Conservation (phyloP, 768 basidiomycete species). For the Guyanaporus albipodus region DNA sequence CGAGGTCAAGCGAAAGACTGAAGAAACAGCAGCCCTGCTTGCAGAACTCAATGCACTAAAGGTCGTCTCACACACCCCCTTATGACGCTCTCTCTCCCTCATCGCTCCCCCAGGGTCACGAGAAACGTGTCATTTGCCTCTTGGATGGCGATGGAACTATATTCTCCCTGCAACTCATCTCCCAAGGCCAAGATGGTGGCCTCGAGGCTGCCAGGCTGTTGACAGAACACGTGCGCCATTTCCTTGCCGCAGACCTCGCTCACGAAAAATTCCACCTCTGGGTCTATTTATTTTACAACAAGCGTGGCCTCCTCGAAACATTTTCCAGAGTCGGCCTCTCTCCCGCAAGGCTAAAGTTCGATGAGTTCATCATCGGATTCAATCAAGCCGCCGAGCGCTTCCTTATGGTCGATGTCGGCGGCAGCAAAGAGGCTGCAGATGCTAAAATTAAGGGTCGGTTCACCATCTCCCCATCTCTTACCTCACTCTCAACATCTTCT, state of each 20-base stretch:
- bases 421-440: constrained; percentile 70
- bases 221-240: constrained; percentile 28
- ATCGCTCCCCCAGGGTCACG: constrained; percentile 17
- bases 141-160: constrained; percentile 66
- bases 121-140: constrained; percentile 41
- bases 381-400: constrained; percentile 68
- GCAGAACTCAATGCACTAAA: constrained; percentile 29
- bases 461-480: background rate
- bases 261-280: constrained; percentile 45
- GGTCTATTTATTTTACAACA: constrained; percentile 63
- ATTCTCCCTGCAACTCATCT: constrained; percentile 50
- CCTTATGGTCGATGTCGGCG: constrained; percentile 66
- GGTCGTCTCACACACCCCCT: constrained; percentile 13
- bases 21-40: constrained; percentile 11
- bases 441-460: constrained; percentile 66
- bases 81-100: background rate
- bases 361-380: constrained; percentile 65
- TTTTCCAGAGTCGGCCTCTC: constrained; percentile 36
- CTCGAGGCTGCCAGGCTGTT: constrained; percentile 50
- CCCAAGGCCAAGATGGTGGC: constrained; percentile 55
- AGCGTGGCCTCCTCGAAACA: constrained; percentile 52
- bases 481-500: constrained; percentile 8
- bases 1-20: constrained; percentile 14
- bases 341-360: constrained; percentile 42
- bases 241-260: constrained; percentile 18